A percentile compares a stretch with the other conserved stretches of the same genome.
phyloP scores from a whole-genome alignment of 305 asterid species.

The Salvia sclarea region DNA sequence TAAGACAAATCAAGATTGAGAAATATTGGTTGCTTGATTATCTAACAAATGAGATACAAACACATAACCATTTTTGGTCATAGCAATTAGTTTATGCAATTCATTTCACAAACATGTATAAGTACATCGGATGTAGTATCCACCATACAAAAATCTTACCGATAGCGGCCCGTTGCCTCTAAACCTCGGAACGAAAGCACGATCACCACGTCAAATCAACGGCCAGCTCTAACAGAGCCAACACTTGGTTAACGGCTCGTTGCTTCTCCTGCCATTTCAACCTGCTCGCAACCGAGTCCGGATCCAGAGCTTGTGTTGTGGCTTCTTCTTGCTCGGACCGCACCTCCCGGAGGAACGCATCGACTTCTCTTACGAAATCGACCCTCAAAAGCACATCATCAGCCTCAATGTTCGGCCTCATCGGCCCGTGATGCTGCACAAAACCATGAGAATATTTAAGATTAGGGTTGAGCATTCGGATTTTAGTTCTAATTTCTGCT shows the following conservation, averaged over 20 bases:
- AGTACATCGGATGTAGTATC: neutral
- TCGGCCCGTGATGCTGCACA: slow-evolving; percentile 78
- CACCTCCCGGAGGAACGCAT: slow-evolving; percentile 73
- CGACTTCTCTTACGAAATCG: slow-evolving; percentile 85
- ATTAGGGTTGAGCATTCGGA: too few species aligned
- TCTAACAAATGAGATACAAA: neutral
- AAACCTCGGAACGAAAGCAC: neutral
- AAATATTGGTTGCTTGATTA: neutral
- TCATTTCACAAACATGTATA: too few species aligned
- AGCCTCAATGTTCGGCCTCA: slow-evolving; percentile 57
- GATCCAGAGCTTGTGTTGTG: slow-evolving; percentile 55
- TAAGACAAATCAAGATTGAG: slow-evolving; percentile 11
- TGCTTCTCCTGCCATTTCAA: slow-evolving; percentile 91
- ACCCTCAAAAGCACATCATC: slow-evolving; percentile 79
- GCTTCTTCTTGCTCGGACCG: slow-evolving; percentile 46
- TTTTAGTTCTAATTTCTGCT: too few species aligned
- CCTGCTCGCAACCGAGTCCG: slow-evolving; percentile 72
- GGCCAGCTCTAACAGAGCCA: slow-evolving; percentile 75
- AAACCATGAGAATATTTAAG: neutral
- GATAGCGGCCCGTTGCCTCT: neutral
- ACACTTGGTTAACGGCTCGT: slow-evolving; percentile 71
- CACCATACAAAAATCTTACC: neutral
- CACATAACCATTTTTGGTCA: neutral
- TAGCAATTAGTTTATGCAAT: too few species aligned
- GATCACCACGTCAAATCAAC: slow-evolving; percentile 69